Evolutionary conservation across 805 yeast genomes (phyloP).

Genomic region (Ogataea allantospora): DNA sequence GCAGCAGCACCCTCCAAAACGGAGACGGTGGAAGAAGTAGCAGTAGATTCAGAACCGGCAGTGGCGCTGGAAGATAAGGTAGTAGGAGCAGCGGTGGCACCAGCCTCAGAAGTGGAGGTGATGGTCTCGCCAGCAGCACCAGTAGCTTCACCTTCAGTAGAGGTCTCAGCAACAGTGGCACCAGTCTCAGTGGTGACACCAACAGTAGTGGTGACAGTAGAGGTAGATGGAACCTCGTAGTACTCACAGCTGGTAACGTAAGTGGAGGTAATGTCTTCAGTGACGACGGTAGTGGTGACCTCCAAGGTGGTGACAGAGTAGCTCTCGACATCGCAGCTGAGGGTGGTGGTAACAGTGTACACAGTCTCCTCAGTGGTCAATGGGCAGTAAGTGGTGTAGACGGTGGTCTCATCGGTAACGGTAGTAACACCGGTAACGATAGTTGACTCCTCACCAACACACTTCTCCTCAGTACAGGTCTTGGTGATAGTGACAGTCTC

Average conservation of each 20-base stretch:
- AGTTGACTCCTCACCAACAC: constrained; percentile 19
- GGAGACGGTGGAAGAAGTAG: constrained; percentile 16
- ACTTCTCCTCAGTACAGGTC: constrained; percentile 21
- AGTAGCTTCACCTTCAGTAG: constrained; percentile 6
- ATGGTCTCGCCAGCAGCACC: constrained; percentile 3
- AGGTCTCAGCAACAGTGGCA: constrained; percentile 5
- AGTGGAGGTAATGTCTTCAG: constrained; percentile 6
- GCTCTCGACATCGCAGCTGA: constrained; percentile 6
- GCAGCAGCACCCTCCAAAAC: constrained; percentile 24
- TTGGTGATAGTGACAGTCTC: constrained; percentile 19
- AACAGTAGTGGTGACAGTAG: constrained; percentile 16
- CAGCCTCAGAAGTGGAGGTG: constrained; percentile 4
- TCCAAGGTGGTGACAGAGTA: constrained; percentile 6
- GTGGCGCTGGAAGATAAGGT: constrained; percentile 1
- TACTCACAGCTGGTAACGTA: constrained; percentile 8
- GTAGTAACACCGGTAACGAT: constrained; percentile 26
- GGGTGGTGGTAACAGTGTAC: constrained; percentile 12
- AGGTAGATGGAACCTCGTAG: constrained; percentile 19
- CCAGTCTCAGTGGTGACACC: constrained; percentile 9
- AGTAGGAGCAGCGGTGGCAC: constrained; percentile 4
- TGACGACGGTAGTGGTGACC: constrained; percentile 10
- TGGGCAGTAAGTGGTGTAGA: constrained; percentile 38
- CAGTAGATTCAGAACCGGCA: constrained; percentile 7
- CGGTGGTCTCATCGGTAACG: constrained; percentile 22
- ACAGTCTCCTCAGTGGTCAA: constrained; percentile 15